phyloP scores from a whole-genome alignment of 2,329 filamentous ascomycete species.

The Hirsutella thompsonii region DNA sequence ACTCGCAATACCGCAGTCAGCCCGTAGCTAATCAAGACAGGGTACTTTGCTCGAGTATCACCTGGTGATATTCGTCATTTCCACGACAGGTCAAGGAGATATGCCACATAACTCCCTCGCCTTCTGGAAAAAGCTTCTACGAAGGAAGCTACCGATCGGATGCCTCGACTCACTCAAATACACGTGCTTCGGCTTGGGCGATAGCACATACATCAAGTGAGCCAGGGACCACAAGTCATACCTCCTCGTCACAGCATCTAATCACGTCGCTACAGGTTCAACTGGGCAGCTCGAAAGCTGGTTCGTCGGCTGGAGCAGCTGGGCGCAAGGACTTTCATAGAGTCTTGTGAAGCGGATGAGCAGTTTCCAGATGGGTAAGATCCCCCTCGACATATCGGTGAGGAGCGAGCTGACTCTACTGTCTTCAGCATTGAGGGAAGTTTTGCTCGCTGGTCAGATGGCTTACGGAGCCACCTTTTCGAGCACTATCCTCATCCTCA shows the following conservation, averaged over 20 bases:
- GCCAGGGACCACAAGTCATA: constrained; percentile 9
- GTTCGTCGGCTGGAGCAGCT: constrained; percentile 74
- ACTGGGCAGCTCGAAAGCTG: constrained; percentile 84
- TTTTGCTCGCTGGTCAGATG: constrained; percentile 65
- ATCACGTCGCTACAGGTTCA: constrained; percentile 51
- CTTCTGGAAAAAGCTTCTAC: constrained; percentile 78
- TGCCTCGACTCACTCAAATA: constrained; percentile 61
- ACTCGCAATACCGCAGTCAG: neutral
- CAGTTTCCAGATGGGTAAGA: constrained; percentile 80
- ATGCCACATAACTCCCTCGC: constrained; percentile 68
- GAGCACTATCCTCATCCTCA: constrained; percentile 55
- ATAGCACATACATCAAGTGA: constrained; percentile 87
- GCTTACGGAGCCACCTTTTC: constrained; percentile 53
- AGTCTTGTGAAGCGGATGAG: constrained; percentile 79
- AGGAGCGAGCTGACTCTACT: neutral
- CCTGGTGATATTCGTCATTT: constrained; percentile 68
- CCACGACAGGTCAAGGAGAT: constrained; percentile 91
- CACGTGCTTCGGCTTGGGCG: constrained; percentile 80
- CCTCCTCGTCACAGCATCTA: neutral
- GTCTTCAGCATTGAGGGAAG: constrained; percentile 59
- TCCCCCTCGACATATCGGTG: constrained; percentile 4
- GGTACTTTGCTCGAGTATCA: constrained; percentile 34
- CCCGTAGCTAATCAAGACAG: constrained; percentile 17
- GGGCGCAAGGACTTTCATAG: constrained; percentile 64
- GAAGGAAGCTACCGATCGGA: constrained; percentile 60